Conservation (phyloP, 2,329 filamentous ascomycete genomes). For the Dothideomycetidae sp. region DNA sequence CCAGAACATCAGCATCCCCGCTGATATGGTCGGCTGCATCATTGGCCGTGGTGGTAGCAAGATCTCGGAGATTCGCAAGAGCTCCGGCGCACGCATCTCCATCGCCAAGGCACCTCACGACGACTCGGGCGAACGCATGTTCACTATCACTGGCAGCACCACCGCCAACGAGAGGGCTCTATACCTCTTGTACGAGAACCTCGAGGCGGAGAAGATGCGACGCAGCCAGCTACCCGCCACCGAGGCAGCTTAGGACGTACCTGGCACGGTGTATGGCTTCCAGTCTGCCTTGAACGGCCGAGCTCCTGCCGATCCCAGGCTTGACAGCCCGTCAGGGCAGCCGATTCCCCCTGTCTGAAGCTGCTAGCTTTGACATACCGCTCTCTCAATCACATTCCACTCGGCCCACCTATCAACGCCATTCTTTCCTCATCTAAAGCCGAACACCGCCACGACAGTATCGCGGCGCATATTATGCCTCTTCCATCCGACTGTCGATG, state of each 20-base stretch:
- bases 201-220: conserved; percentile 98
- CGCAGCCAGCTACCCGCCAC: conserved; percentile 58
- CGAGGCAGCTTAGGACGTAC: conserved; percentile 20
- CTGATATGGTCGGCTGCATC: conserved; percentile 99
- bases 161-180: conserved; percentile 91
- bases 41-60: conserved; percentile 91
- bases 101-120: conserved; percentile 96
- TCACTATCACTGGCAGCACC: conserved; percentile 94
- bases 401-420: neutral
- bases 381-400: neutral
- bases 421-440: neutral
- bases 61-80: conserved; percentile 97
- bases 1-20: conserved; percentile 98
- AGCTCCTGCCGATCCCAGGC: neutral
- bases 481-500: too few species aligned
- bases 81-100: conserved; percentile 88
- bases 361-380: neutral
- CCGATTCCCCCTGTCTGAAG: conserved; percentile 7
- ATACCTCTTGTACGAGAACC: conserved; percentile 94
- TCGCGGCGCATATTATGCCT: too few species aligned
- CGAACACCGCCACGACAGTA: too few species aligned
- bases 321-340: neutral
- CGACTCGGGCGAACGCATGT: conserved; percentile 97
- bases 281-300: neutral
- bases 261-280: conserved; percentile 8